Evolutionary conservation across 2,329 filamentous ascomycete genomes (phyloP), one percentile per base, ranked within the genome.

Genomic region (Capronia americana): DNA sequence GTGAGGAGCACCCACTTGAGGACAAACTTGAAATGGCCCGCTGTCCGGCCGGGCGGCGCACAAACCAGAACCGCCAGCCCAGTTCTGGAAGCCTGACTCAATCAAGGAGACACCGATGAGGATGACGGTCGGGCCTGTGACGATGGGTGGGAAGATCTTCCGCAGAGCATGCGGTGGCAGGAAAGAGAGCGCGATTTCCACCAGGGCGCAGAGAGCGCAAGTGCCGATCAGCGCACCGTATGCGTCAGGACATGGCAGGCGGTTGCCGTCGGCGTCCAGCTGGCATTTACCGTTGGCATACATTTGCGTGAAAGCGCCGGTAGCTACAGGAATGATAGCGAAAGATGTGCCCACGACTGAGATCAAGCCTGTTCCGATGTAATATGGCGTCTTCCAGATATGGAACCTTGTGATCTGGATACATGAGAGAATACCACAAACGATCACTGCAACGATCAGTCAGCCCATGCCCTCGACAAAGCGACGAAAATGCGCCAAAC

Each of bases 341-440:
- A 91, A 91, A 0, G 87, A 89, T 5, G 87, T 89, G 10, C 88
- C 88, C 2, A 90, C 88, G 0, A 90, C 88, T 0, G 87, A 89
- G 53, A 90, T 86, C 67, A 90, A 75, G 4, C 88, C 88, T 0
- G 88, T 90, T 10, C 88, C 86, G 64, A 88, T 77, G 68, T 82
- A 87, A 73, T 89, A 90, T 55, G 86, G 87, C 0, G 88, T 88
- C 66, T 81, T 82, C 69, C 80, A 84, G 65, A 91, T 84, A 69
- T 88, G 88, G 66, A 90, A 85, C 4, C 87, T 83, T 1, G 86
- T 88, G 70, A 91, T 90, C 73, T 91, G 89, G 28, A 91, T 79
- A 0, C 85, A 80, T 5, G 87, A 89, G 2, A 90, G 80, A 54
- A 91, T 81, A 8, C 88, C 88, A 46, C 86, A 89, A 24, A 87